Base-by-base conservation (phyloP, 1,284 basidiomycete species). In the Cryptococcus maquisensis region DNA sequence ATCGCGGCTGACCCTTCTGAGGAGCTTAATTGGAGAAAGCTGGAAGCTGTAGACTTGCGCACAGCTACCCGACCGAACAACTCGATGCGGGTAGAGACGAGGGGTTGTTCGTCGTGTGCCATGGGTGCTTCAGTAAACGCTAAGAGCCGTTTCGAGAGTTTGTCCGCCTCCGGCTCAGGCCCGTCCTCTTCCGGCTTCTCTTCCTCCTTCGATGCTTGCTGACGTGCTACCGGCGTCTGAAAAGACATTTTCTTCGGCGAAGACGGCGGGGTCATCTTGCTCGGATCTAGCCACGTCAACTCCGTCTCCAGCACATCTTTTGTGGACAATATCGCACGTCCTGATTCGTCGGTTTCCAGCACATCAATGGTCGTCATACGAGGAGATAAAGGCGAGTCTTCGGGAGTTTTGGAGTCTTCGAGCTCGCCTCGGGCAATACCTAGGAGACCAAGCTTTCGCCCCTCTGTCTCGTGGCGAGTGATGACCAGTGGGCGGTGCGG, bases 1-100 rank as follows among this genome's bases (percentile, higher is more conserved):
- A 67, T 57, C 9, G 65, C 43, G 3, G 43, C 18, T 3, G 62
- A 56, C 8, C 53, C 52, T 24, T 60, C 52, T 37, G 70, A 64
- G 20, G 18, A 24, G 16, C 24, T 28, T 41, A 70, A 50, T 4
- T 64, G 67, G 10, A 73, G 52, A 40, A 72, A 74, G n/a, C 63
- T 68, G 23, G 69, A 57, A 6, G 72, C 72, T 8, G 61, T 58
- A 44, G 62, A 64, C 45, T 72, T 72, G 21, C 69, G 59, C 15
- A 74, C 64, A 1, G 72, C 72, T 4, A 74, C 68, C 21, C 72
- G 60, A n/a, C 66, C 66, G 26, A 68, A 64, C 57, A 62, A 55
- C 38, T 71, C 67, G 39, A 74, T 65, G 4, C 67, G 62, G 21
- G 69, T 72, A 35, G 66, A 68, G 40, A 71, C 62, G 63, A 74